Evolutionary conservation across 1,139 yeast genomes (phyloP).

Genomic region (Kodamaea sp.): DNA sequence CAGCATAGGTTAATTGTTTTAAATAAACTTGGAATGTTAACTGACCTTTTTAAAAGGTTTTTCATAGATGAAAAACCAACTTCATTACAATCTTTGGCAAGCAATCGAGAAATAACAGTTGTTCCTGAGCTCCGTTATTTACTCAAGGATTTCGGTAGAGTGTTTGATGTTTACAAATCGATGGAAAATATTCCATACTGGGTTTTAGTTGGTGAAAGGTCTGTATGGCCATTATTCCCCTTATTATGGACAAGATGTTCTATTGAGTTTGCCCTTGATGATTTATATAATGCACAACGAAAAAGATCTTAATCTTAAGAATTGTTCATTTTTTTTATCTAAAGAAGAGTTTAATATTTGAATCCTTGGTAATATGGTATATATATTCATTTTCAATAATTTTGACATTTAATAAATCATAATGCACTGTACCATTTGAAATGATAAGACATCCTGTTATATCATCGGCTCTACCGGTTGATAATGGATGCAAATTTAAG

Average conservation of each 20-base stretch:
- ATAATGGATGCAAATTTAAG: slow-evolving; percentile 57
- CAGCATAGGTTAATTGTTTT: slow-evolving; percentile 81
- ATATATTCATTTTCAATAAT: slow-evolving; percentile 63
- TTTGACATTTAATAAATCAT: slow-evolving; percentile 12
- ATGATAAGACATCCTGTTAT: slow-evolving; percentile 70
- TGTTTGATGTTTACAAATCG: slow-evolving; percentile 69
- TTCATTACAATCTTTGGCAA: slow-evolving; percentile 52
- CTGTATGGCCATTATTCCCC: slow-evolving; percentile 92
- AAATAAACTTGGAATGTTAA: slow-evolving; percentile 73
- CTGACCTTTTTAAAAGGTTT: slow-evolving; percentile 66
- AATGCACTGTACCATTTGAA: slow-evolving; percentile 41
- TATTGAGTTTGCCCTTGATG: slow-evolving; percentile 85
- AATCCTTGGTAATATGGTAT: slow-evolving; percentile 58
- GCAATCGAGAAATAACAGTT: slow-evolving; percentile 69
- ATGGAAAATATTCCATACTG: slow-evolving; percentile 80
- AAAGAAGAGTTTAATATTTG: slow-evolving; percentile 41
- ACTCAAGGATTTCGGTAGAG: slow-evolving; percentile 62
- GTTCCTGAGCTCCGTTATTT: slow-evolving; percentile 82
- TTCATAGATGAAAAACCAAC: slow-evolving; percentile 88
- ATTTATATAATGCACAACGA: slow-evolving; percentile 54
- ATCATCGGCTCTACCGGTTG: slow-evolving; percentile 81
- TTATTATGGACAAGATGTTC: slow-evolving; percentile 85
- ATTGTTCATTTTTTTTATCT: slow-evolving; percentile 21
- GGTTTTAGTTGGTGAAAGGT: slow-evolving; percentile 85
- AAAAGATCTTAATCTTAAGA: slow-evolving; percentile 20